Evolutionary conservation across 2,329 filamentous ascomycete genomes (phyloP), one percentile per base, ranked within the genome.

Genomic region (Claviceps fusiformis): DNA sequence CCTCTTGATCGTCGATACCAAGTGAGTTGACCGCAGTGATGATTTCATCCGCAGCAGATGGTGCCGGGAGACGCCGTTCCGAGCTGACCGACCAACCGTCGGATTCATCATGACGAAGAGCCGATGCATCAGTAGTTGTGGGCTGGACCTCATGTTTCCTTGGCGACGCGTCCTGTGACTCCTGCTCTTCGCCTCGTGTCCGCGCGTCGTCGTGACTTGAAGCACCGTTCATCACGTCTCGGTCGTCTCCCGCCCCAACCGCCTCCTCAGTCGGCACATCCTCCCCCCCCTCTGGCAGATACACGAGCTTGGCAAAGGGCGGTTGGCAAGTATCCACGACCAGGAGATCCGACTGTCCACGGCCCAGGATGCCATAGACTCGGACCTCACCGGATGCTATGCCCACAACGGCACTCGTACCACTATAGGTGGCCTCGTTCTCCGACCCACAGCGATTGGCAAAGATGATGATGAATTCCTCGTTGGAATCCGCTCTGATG

Each of bases 391-490:
- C 86, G 5, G 73, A 68, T 10, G 79, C 73, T 35, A 92, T 79
- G 3, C 82, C 81, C 35, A 91, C 67, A 0, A 91, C 83, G 0
- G 83, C 78, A 57, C 84, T 89, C 0, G 85, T 89, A 0, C 88
- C 88, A 0, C 87, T 83, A 67, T 89, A 93, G 0, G 80, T 76
- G 0, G 76, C 82, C 0, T 82, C 76, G 5, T 74, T 79, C 61
- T 92, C 88, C 1, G 71, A 73, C 0, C 87, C 88, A 35, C 77
- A 79, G 3, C 87, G 76, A 64, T 93, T 92, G 48, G 81, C 82
- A 59, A 90, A 77, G 0, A 91, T 75, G 0, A 91, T 73, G 43
- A 87, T 80, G 19, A 86, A 76, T 55, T 88, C 84, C 0, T 80
- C 75, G 0, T 73, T 62, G 0, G 58, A 70, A 2, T 81, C 74